A percentile compares a stretch with the other conserved stretches of the same genome.
These are phyloP conservation scores for Bretschneidera sinensis DNA, from an alignment of 345 rosid genomes.

Conservation along the genomic window DNA sequence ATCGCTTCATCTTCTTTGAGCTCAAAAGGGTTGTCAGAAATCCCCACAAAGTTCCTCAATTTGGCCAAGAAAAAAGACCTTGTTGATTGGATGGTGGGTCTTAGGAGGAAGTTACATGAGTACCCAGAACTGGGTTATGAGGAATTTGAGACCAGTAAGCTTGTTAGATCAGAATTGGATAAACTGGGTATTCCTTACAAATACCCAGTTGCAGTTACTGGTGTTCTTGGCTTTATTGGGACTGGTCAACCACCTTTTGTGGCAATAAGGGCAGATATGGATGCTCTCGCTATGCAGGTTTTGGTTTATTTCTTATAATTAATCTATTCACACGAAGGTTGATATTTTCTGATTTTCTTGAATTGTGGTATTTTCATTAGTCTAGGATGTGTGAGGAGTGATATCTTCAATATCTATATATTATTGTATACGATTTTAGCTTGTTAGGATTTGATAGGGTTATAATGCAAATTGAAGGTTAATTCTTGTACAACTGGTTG, in stretches of 20 bases:
- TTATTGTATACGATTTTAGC: not conserved
- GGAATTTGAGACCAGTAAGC: constrained; percentile 87
- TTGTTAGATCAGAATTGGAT: constrained; percentile 71
- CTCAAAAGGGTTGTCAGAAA: constrained; percentile 42
- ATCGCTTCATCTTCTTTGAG: constrained; percentile 28
- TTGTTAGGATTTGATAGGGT: not conserved
- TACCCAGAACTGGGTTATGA: constrained; percentile 82
- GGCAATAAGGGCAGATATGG: constrained; percentile 93
- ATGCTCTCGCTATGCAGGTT: constrained; percentile 93
- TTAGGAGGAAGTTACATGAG: constrained; percentile 85
- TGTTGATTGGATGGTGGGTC: constrained; percentile 69
- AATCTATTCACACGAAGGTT: no score
- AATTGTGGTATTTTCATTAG: not conserved
- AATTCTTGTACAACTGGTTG: not conserved
- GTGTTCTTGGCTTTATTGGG: constrained; percentile 75
- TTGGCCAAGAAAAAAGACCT: constrained; percentile 51
- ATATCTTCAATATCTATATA: no score
- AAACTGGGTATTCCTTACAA: constrained; percentile 59
- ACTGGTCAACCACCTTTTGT: constrained; percentile 86
- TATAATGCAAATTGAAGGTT: not conserved
- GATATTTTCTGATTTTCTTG: not conserved
- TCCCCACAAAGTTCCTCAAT: constrained; percentile 48
- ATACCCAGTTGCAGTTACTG: constrained; percentile 73
- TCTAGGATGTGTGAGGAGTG: constrained; percentile 2
- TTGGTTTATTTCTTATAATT: not conserved